These are phyloP conservation scores for Candida oleophila DNA, from an alignment of 805 yeast species.

Conservation along the genomic window DNA sequence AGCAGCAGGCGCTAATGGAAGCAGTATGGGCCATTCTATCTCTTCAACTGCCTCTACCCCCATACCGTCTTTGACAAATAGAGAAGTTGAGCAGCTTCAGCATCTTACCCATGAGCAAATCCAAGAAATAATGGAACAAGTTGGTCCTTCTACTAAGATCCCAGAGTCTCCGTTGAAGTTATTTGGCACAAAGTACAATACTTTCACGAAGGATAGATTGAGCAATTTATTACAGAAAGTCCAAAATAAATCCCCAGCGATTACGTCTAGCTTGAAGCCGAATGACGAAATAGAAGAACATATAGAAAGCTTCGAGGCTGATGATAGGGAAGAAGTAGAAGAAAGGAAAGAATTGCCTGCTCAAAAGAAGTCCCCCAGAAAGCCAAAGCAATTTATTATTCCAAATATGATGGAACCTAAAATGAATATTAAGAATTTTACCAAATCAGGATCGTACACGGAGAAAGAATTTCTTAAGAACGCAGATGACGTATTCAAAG, in stretches of 20 bases:
- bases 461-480: constrained; percentile 36
- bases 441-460: constrained; percentile 30
- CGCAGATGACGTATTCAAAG: constrained; percentile 38
- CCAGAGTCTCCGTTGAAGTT: constrained; percentile 43
- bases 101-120: constrained; percentile 4
- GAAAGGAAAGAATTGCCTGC: not conserved
- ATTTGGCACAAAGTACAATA: constrained; percentile 38
- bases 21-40: constrained; percentile 13
- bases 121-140: not conserved
- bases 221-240: constrained; percentile 25
- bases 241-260: constrained; percentile 13
- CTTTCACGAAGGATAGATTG: constrained; percentile 37
- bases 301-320: not conserved
- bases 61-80: constrained; percentile 15
- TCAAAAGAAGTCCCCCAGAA: not conserved
- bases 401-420: constrained; percentile 12
- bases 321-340: not conserved
- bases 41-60: constrained; percentile 41
- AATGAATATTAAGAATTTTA: constrained; percentile 29
- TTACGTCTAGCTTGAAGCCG: not conserved
- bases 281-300: not conserved
- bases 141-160: constrained; percentile 9
- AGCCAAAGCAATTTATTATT: not conserved
- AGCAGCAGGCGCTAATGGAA: not conserved
- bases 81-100: not conserved